Evolutionary conservation across 176 grass and related monocot genomes (phyloP), one percentile per base, ranked within the genome.

Genomic region (Bolboschoenus planiculmis): DNA sequence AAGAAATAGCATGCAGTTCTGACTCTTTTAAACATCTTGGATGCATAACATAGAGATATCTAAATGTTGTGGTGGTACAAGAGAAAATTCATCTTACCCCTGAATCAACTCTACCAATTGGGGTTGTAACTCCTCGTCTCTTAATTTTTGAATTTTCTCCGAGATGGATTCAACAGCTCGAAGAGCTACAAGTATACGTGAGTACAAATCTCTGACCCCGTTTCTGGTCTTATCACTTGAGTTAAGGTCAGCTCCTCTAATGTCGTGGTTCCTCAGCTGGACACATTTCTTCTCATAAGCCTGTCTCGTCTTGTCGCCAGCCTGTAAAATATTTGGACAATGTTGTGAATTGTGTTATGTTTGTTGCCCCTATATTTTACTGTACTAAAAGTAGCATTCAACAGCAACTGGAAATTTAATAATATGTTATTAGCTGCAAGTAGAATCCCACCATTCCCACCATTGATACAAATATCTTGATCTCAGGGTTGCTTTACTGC

Each of bases 111-210:
- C 95, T 56, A 95, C 62, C 64, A 98, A 85, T 63, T 98, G 95
- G 0, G 95, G 95, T 43, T 91, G 90, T 67, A 98, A 87, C 81
- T 98, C 95, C 82, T 98, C 95, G 16, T 98, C 95, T 57, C 87
- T 85, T 65, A 98, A 82, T 48, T 90, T 91, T 42, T 95, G 89
- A 74, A 98, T 98, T 77, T 86, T 98, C 78, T 95, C 90, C 0
- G 95, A 94, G 79, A 98, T 95, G 2, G 95, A 91, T 77, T 93
- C 95, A 1, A 89, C 90, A 34, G 95, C 87, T n/a, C 95, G 84
- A 61, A 98, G 87, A 47, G 92, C 93, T 59, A 98, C 95, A 90
- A 90, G 90, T 63, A 98, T 98, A 86, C 90, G 89, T 48, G 95
- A 91, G 70, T 98, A 91, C 79, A 98, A 75, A 57, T 98, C 95